Conservation (phyloP, 768 basidiomycete species). For the Kwoniella mangroviensis region DNA sequence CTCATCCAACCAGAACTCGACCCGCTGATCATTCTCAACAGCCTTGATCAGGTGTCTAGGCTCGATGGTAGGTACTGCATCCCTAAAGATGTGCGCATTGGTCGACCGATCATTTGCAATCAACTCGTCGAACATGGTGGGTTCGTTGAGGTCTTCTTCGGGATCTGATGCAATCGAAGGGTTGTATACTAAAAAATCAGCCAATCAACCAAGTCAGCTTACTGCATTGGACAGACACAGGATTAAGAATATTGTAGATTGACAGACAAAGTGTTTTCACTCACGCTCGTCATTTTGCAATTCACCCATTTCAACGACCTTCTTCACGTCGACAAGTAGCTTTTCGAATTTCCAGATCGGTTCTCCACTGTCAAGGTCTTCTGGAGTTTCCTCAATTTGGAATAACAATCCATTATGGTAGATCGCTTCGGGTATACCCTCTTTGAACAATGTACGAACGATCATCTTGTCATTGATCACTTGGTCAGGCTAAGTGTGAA, state of each 20-base stretch:
- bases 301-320: neutral
- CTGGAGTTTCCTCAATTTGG: neutral
- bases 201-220: too few species aligned
- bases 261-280: too few species aligned
- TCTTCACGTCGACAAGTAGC: neutral
- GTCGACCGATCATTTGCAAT: neutral
- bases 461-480: neutral
- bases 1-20: conserved; percentile 9
- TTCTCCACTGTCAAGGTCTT: neutral
- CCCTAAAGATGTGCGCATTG: conserved; percentile 2
- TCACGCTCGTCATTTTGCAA: neutral
- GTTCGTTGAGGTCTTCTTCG: neutral
- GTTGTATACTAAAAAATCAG: neutral
- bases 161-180: neutral
- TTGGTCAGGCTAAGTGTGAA: neutral
- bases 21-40: neutral
- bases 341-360: conserved; percentile 1
- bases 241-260: too few species aligned
- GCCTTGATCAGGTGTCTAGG: neutral
- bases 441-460: neutral
- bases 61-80: neutral
- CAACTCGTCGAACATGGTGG: neutral
- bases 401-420: neutral
- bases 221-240: too few species aligned
- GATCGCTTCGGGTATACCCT: neutral